Evolutionary conservation across 306 rosid genomes (phyloP), one percentile per base, ranked within the genome.

Genomic region (Fragaria nilgerrensis): DNA sequence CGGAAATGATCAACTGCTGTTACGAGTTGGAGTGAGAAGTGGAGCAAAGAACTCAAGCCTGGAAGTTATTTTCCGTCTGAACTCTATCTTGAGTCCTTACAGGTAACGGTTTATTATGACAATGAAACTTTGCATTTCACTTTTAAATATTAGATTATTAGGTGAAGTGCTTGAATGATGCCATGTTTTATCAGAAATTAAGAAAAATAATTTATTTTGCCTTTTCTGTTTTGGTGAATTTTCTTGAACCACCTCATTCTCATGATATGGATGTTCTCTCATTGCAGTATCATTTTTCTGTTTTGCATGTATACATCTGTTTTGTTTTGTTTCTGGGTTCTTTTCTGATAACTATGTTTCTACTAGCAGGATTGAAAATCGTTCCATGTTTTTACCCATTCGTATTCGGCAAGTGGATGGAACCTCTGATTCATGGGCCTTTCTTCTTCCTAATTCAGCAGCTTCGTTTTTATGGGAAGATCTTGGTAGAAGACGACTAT

Each of bases 401-500:
- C 92, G 71, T 82, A 79, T 90, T 80, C 97, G 97, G 78, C 99
- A 95, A 87, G 96, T 84, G 53, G 96, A 89, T 80, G 97, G 97
- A 77, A 73, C 82, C 12, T 56, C 79, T 71, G 97, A 90, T 84
- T 92, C 97, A 13, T 95, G 99, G 99, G 83, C 86, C 77, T 77
- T 89, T 82, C 97, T 92, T 78, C 90, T 81, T 85, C 96, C 99
- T 48, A 90, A 88, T 73, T 75, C 94, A 27, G 86, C 97, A 55
- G 87, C 90, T 82, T 88, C 99, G 29, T 95, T 95, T 87, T 72
- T 92, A 63, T 95, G 99, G 99, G 99, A 92, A 86, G 99, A 95
- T 86, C 91, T 92, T 78, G 99, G 97, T 83, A 89, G 97, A 87
- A 88, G 93, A 77, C 97, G 58, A 64, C 81, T 89, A 59, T 77